A percentile compares a stretch with the other conserved stretches of the same genome.
Conservation (phyloP, 805 yeast genomes). For the Blastobotrys mokoenaii region DNA sequence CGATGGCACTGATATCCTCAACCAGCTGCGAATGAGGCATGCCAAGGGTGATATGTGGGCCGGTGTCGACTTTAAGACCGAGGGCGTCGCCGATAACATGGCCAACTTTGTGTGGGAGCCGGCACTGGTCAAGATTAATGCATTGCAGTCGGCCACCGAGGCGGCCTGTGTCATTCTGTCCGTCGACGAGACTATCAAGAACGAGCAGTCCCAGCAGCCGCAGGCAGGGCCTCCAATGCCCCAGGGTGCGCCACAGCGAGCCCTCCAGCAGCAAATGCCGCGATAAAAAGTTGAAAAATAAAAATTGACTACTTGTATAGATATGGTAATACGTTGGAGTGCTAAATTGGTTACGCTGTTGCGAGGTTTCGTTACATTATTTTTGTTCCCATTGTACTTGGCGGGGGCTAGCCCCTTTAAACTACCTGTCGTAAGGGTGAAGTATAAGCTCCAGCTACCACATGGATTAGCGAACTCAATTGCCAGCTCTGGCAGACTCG, state of each 20-base stretch:
- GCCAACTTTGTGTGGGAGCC: conserved; percentile 96
- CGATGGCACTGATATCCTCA: conserved; percentile 91
- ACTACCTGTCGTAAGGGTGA: too few species aligned
- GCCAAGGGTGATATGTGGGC: conserved; percentile 88
- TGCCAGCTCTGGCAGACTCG: too few species aligned
- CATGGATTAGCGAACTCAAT: too few species aligned
- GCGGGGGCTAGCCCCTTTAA: too few species aligned
- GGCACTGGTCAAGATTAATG: conserved; percentile 84
- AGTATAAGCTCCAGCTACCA: too few species aligned
- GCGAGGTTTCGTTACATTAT: too few species aligned
- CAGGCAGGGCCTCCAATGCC: conserved; percentile 24
- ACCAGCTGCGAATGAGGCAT: conserved; percentile 85
- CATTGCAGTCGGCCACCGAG: conserved; percentile 92
- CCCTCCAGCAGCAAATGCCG: conserved; percentile 7
- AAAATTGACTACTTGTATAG: too few species aligned
- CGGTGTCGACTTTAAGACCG: conserved; percentile 88
- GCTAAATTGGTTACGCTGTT: too few species aligned
- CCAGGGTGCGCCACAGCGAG: conserved; percentile 16
- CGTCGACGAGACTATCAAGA: conserved; percentile 80
- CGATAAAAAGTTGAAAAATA: background rate
- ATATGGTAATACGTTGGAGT: too few species aligned
- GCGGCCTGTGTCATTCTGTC: conserved; percentile 88
- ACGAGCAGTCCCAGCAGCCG: conserved; percentile 33
- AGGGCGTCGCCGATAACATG: conserved; percentile 73
- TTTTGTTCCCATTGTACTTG: too few species aligned